A percentile compares a stretch with the other conserved stretches of the same genome.
phyloP scores from a whole-genome alignment of 306 rosid genomes.

The Sphenostylis stenocarpa region DNA sequence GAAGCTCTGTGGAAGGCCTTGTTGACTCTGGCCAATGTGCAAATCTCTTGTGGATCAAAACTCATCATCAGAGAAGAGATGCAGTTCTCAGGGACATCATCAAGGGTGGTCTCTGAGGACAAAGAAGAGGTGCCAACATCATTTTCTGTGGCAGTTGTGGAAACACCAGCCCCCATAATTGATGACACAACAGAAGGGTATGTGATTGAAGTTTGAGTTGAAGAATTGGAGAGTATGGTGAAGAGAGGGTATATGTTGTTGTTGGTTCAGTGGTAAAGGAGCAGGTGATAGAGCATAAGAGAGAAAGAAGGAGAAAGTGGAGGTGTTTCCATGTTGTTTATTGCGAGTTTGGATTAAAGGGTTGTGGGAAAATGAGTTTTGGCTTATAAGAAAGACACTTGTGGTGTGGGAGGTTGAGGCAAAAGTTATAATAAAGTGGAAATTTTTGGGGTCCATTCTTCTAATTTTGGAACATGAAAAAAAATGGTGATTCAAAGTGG shows the following conservation, averaged over 20 bases:
- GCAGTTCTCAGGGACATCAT: conserved; percentile 75
- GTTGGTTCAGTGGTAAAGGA: conserved; percentile 36
- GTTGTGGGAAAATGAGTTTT: conserved; percentile 17
- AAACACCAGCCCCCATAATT: conserved; percentile 62
- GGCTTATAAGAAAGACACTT: conserved; percentile 30
- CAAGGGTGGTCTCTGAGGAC: conserved; percentile 38
- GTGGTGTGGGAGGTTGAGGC: conserved; percentile 24
- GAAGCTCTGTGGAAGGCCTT: conserved; percentile 64
- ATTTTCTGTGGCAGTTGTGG: conserved; percentile 21
- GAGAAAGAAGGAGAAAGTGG: conserved; percentile 22
- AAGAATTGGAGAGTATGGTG: background rate
- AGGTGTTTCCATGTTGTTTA: conserved; percentile 26
- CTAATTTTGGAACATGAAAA: background rate
- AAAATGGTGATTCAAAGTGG: conserved; percentile 28
- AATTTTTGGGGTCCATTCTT: background rate
- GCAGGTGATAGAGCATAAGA: conserved; percentile 34
- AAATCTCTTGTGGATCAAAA: conserved; percentile 75
- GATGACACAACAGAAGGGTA: background rate
- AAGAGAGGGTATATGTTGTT: background rate
- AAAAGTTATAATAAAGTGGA: conserved; percentile 23
- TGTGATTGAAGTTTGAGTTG: background rate
- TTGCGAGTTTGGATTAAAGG: conserved; percentile 3
- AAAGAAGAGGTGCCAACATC: background rate
- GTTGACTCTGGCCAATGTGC: conserved; percentile 60
- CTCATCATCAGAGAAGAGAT: conserved; percentile 52